Base-by-base conservation (phyloP, 805 yeast genomes). In the Schwanniomyces polymorphus region DNA sequence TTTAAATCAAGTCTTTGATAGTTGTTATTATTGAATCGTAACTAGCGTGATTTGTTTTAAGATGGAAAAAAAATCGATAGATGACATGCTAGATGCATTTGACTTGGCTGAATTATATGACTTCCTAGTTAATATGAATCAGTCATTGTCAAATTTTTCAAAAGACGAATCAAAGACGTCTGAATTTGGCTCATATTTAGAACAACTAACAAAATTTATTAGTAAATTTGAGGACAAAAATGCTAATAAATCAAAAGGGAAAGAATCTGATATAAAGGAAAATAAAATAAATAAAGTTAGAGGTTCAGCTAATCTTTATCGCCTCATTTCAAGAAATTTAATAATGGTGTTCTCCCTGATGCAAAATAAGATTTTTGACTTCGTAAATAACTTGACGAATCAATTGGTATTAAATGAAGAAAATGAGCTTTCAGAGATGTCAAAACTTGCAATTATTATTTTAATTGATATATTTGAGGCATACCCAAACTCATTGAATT, bases 391-490 rank as follows among this genome's bases (percentile, higher is more conserved):
- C 14, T 59, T 71, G 16, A 54, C 72, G 43, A 63, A 62, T 37
- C 57, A 63, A 45, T 40, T 71, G 37, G 48, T 43, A 2, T 47
- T 59, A 10, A 55, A 49, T 16, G 61, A 56, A 5, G 46, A 21
- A 23, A 57, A 53, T 23, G 54, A 52, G 7, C 45, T 61, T 12
- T 21, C 58, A 5, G 43, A 50, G 3, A 53, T 55, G 3, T 57
- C 63, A 10, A 50, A 58, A 12, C 49, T 67, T 18, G 59, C 72
- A 2, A 56, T 63, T 7, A 51, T 72, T 14, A 44, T 74, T 10
- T 60, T 73, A 40, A 68, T 64, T 39, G 77, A 73, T 46, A 47
- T 74, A 27, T 64, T 67, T 54, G 74, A 72, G 38, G 44, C 56
- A 1, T 70, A 57, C 43, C 78, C 77, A 3, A 59, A 65, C 34